A percentile compares a stretch with the other conserved stretches of the same genome.
These are phyloP conservation scores for Solanum dulcamara DNA, from an alignment of 257 asterid genomes.

Conservation along the genomic window DNA sequence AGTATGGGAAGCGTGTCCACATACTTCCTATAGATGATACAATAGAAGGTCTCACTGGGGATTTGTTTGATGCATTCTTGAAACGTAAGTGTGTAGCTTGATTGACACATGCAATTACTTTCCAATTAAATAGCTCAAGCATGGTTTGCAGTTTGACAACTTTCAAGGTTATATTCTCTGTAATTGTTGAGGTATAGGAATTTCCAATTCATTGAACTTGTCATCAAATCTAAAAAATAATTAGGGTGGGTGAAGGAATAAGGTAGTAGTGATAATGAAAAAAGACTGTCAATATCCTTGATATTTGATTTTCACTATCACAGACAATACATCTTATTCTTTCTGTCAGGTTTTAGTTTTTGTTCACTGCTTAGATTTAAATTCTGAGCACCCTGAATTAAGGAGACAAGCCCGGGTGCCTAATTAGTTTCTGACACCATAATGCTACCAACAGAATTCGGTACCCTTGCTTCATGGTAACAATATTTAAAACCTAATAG, in stretches of 20 bases:
- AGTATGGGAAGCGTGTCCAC: conserved; percentile 84
- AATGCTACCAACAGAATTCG: neutral
- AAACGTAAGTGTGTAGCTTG: conserved; percentile 42
- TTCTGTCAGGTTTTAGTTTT: neutral
- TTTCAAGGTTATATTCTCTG: neutral
- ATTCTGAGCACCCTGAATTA: neutral
- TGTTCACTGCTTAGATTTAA: neutral
- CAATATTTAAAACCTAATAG: neutral
- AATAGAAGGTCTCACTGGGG: conserved; percentile 85
- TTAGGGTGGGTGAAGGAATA: neutral
- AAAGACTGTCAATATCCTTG: neutral
- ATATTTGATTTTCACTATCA: neutral
- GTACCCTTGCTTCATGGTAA: neutral
- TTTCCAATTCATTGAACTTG: neutral
- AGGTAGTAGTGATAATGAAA: neutral
- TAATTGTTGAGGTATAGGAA: neutral
- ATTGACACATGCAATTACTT: neutral
- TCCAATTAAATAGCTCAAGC: neutral
- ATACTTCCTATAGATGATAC: conserved; percentile 76
- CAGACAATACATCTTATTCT: neutral
- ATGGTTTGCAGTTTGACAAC: neutral
- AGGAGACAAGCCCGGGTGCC: neutral
- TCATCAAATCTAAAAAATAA: neutral
- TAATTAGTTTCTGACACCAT: neutral
- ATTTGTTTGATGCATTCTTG: conserved; percentile 61